phyloP scores from a whole-genome alignment of 257 asterid genomes.

The Linaria vulgaris region DNA sequence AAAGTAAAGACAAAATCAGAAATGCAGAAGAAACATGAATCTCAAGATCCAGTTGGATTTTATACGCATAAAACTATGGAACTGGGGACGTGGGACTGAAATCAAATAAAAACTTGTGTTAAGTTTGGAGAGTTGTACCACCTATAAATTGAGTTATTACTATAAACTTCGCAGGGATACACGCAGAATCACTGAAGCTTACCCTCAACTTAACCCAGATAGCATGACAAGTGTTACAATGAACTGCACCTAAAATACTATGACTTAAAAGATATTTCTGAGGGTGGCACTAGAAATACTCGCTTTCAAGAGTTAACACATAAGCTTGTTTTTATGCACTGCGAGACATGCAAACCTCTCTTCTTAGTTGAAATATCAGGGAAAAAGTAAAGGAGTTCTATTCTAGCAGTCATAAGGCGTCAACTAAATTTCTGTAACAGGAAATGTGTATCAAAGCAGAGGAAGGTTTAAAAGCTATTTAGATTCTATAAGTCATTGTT shows the following conservation, averaged over 20 bases:
- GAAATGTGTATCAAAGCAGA: slow-evolving; percentile 1
- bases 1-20: too few species aligned
- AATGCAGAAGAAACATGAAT: background rate
- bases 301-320: slow-evolving; percentile 19
- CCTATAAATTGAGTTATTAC: background rate
- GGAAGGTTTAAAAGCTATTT: background rate
- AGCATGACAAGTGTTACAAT: background rate
- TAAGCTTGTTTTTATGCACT: background rate
- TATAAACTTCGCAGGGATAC: background rate
- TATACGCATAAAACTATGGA: background rate
- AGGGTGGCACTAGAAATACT: background rate
- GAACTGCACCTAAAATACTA: background rate
- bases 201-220: background rate
- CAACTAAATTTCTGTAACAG: slow-evolving; percentile 4
- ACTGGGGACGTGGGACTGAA: background rate
- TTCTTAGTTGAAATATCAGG: slow-evolving; percentile 1
- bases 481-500: background rate
- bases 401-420: background rate
- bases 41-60: background rate
- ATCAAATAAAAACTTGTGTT: too few species aligned
- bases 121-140: background rate
- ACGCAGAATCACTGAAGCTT: too few species aligned
- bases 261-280: background rate
- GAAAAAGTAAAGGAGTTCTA: background rate
- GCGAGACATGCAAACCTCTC: background rate